Base-by-base conservation (phyloP, 2,329 filamentous ascomycete genomes). In the Apiospora sp. region DNA sequence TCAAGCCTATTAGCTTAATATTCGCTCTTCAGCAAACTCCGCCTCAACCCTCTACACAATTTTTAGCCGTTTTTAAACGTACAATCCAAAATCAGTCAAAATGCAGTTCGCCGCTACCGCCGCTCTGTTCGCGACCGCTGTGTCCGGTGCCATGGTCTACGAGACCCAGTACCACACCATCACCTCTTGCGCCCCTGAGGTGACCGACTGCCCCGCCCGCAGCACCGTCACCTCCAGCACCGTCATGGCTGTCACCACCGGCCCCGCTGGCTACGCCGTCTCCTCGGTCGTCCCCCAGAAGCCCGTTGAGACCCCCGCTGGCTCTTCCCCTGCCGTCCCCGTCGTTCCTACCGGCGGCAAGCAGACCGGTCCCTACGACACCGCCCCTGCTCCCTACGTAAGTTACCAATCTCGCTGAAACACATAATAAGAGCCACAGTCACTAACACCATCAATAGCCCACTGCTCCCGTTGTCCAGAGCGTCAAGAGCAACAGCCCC, bases 91-190 rank as follows among this genome's bases (percentile, higher is more conserved):
- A 75, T 78, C 82, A 75, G 77, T 86, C 89, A 91, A 90, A 80
- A 91, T 91, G 89, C 88, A 88, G 89, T 90, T 90, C 88, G 80
- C 87, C 78, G 78, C 85, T 80, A 84, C 86, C 79, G 84, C 85
- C 77, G 81, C 83, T 80, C 80, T 87, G 79, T 84, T 90, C 79
- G 86, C 84, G 77, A 85, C 83, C 78, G 84, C 83, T 79, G 84
- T 81, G 76, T 81, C 81, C 75, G 78, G 80, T 77, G 81, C 79
- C 78, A 86, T 88, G 79, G 83, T 90, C 83, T 90, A 88, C 87
- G 83, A 84, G 80, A 90, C 88, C 76, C 85, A 90, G 80, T 85
- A 87, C 80, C 84, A 89, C 77, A 91, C 89, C 83, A 84, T 91
- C 86, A 91, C 88, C 82, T 89, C 87, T 71, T 91, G 89, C 86